Evolutionary conservation across 1,284 basidiomycete species (phyloP), one percentile per base, ranked within the genome.

Genomic region (Boletellus deceptivus): DNA sequence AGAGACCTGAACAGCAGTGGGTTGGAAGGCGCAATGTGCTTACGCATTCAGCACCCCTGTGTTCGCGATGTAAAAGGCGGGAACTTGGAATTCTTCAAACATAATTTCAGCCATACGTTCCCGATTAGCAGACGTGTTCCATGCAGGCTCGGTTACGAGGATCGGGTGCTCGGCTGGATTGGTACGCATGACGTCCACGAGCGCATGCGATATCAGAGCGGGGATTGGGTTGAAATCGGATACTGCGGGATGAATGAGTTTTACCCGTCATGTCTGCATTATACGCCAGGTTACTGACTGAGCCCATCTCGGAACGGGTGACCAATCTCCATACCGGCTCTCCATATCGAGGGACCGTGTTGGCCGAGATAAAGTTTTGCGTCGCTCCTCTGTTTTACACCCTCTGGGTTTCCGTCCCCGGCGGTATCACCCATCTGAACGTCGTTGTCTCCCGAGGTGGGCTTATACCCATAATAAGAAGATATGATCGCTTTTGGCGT

Each of bases 11-110:
- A 47, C 52, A 53, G 49, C 17, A 29, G 46, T 43, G 18, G 20
- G 47, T 14, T 33, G 22, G 50, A 49, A 52, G 36, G 41, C 18
- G 40, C 31, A 22, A 36, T 42, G 6, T 77, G 11, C 89, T 63
- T 71, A 95, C 88, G 94, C 90, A 69, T 92, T 96, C 47, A 99
- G 74, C 14, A 99, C 96, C n/a, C 91, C 89, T 22, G 91, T 89
- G 66, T 98, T 98, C 31, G 96, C 94, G 46, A 98, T 90, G 69
- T 99, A 99, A 72, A 97, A 94, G 1, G 96, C 97, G 3, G 97
- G 97, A 8, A 89, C 90, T 46, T 91, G 77, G 62, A 98, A 94
- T 55, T 95, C 89, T 71, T 99, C 97, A 65, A 99, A 99, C 74
- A 96, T 93, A 51, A 99, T 87, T 72, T 99, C 93, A 13, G 93